Conservation (phyloP, 129 eudicot species). For the Daucus carota region DH1_v3.0 NC_030384.2:15643001-15643500, state of each 20-base stretch:
- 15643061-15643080: not conserved
- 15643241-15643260: not conserved
- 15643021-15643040: not conserved
- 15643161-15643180: not conserved
- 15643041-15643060: not conserved
- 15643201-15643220: not conserved
- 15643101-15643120: not conserved
- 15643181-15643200: not conserved
- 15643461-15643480: not conserved
- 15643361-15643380: not conserved
- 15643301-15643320: not conserved
- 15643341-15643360: not conserved
- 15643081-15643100: not conserved
- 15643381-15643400: not conserved
- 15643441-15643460: not conserved
- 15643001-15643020: not conserved
- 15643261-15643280: not conserved
- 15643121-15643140: not conserved
- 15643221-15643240: not conserved
- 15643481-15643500: conserved; percentile 1
- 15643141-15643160: not conserved
- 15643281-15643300: not conserved
- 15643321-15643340: not conserved
- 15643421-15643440: not conserved
- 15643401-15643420: not conserved